A percentile compares a stretch with the other conserved stretches of the same genome.
phyloP scores from a whole-genome alignment of 768 basidiomycete species.

The Mycena metata region DNA sequence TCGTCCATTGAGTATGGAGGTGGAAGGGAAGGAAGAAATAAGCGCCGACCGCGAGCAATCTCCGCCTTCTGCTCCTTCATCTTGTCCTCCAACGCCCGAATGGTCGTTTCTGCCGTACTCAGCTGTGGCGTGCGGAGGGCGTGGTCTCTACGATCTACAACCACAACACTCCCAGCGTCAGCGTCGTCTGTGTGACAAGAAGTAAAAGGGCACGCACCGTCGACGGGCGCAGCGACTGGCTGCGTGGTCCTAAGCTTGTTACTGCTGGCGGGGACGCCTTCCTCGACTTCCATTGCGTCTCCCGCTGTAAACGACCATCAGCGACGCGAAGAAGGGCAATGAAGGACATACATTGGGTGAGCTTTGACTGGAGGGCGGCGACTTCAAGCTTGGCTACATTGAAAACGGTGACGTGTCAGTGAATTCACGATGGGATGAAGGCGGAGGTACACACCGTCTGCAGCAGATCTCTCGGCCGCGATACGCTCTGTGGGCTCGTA shows the following conservation, averaged over 20 bases:
- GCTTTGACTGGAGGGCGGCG: neutral
- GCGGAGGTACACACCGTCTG: neutral
- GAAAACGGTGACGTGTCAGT: neutral
- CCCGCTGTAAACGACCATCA: neutral
- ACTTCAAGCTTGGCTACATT: slow-evolving; percentile 7
- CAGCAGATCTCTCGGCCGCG: slow-evolving; percentile 9
- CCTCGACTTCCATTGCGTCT: neutral
- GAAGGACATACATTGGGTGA: neutral
- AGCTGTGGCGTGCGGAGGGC: neutral
- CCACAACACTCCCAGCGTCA: neutral
- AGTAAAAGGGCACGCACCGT: neutral
- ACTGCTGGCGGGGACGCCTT: too few relatives aligned
- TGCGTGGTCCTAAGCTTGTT: neutral
- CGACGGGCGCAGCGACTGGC: neutral
- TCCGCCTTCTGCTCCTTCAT: neutral
- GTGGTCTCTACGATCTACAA: neutral
- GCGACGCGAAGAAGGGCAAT: neutral
- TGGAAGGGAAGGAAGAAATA: neutral
- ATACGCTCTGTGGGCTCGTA: slow-evolving; percentile 2
- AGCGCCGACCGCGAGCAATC: neutral
- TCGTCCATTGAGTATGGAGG: neutral
- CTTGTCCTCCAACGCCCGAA: neutral
- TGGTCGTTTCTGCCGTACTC: neutral
- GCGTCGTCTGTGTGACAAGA: too few relatives aligned
- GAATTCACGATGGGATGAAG: neutral